These are phyloP conservation scores for Pichia exigua DNA, from an alignment of 805 yeast genomes.

Conservation along the genomic window DNA sequence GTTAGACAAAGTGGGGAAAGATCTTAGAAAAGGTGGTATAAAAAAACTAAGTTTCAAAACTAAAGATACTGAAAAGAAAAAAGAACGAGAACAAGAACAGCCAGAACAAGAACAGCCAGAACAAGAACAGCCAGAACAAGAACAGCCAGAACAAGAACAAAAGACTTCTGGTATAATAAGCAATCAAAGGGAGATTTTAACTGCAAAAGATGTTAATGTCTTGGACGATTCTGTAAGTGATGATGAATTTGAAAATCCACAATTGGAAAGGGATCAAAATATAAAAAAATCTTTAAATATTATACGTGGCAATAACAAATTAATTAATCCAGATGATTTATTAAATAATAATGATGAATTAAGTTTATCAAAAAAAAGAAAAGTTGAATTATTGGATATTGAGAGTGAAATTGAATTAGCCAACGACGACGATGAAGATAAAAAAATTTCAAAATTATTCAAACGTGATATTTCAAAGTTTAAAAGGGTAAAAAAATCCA, in stretches of 20 bases:
- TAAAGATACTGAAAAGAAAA: slow-evolving; percentile 2
- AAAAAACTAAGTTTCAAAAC: slow-evolving; percentile 9
- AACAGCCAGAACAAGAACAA: slow-evolving; percentile 15
- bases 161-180: slow-evolving; percentile 15
- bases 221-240: slow-evolving; percentile 24
- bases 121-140: slow-evolving; percentile 36
- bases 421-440: slow-evolving; percentile 10
- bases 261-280: slow-evolving; percentile 12
- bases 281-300: slow-evolving; percentile 16
- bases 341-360: slow-evolving; percentile 14
- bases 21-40: neutral
- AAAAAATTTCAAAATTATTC: slow-evolving; percentile 4
- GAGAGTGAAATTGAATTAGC: slow-evolving; percentile 5
- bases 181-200: slow-evolving; percentile 42
- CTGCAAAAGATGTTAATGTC: slow-evolving; percentile 21
- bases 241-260: slow-evolving; percentile 34
- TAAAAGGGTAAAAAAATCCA: slow-evolving; percentile 20
- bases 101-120: slow-evolving; percentile 26
- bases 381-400: slow-evolving; percentile 12
- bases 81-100: slow-evolving; percentile 7
- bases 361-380: slow-evolving; percentile 8
- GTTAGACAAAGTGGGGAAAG: slow-evolving; percentile 24
- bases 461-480: slow-evolving; percentile 12
- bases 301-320: slow-evolving; percentile 27
- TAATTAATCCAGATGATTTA: slow-evolving; percentile 12